Evolutionary conservation across 208 protist genomes (phyloP), one percentile per base, ranked within the genome.

Genomic region (Leishmania arabica): DNA sequence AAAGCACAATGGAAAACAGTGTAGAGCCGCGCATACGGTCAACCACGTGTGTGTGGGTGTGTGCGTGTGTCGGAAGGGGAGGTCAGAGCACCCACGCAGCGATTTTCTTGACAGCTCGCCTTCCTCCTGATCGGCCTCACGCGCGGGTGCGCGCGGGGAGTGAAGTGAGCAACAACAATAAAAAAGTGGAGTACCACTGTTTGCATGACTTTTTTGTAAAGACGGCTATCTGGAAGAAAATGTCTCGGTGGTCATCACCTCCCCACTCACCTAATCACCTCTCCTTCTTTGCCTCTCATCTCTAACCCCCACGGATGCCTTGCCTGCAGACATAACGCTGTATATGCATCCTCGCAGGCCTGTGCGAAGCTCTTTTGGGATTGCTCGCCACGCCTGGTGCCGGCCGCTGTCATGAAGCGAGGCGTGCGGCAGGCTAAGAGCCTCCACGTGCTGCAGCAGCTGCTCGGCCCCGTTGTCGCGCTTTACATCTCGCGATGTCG

Each of bases 381-480:
- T 45, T 37, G 24, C 45, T 37, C 40, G 21, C 11, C n/a, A 54
- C 17, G 45, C 31, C n/a, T 31, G 19, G 31, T 72, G n/a, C 27
- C 40, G 6, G 19, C 64, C 7, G 54, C 21, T 40, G 51, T 7
- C 21, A 87, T 87, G 79, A 71, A 79, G 24, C 6, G 42, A 40
- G 78, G 78, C 31, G 77, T 80, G 7, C 21, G 53, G 72, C 27
- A 77, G 19, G 77, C 82, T 37, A 81, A 76, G 66, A 83, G 83
- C 56, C 51, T 87, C 9, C 62, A 79, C 27, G 62, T 75, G 42
- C 74, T 89, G 77, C 75, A 85, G 75, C 72, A 60, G 31, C 58
- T 89, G 34, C 65, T 89, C 6, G 77, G 66, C 2, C 83, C 86
- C 7, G 13, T 87, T 42, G 62, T 85, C 40, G 51, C 77, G 4